Evolutionary conservation across 2,329 filamentous ascomycete species (phyloP), one percentile per base, ranked within the genome.

Genomic region (Diaporthe capsici): DNA sequence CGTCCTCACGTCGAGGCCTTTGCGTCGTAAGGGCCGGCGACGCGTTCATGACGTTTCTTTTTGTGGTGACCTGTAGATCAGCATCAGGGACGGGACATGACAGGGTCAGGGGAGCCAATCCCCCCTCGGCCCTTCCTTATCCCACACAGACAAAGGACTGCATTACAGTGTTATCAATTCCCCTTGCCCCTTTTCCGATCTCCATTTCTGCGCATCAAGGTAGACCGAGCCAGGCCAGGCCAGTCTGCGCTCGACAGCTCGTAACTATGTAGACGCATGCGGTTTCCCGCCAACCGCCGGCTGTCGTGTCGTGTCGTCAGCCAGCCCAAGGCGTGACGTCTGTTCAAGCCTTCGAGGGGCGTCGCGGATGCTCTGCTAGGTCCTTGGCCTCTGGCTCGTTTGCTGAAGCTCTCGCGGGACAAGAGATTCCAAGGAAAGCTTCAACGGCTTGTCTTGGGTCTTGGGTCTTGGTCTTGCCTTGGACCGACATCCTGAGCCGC

Each of bases 21-120:
- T 65, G 60, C 60, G 39, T 65, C 39, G 39, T 65, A 65, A 65
- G 42, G 42, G 61, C 34, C 47, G 65, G 42, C 47, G 65, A 70
- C 71, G 58, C 34, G 55, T 55, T 47, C 47, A 63, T 73, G 71
- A 73, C 71, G 71, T 73, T 65, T 65, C 25, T n/a, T 22, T 65
- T 73, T 51, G 63, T 68, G 44, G 63, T 68, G 31, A 65, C 42
- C 28, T 65, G 61, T 34, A 65, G 61, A 65, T 65, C 61, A 49
- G 61, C 61, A 65, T 34, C 39, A 49, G 42, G 61, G 61, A 65
- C 34, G 7, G 58, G n/a, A 44, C 17, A 42, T 61, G 58, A 42
- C 37, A 63, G 58, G 58, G 58, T 44, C 39, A 44, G 60, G 60
- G 60, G 60, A 47, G 60, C 60, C 60, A 65, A 47, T 28, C 39